Evolutionary conservation across 192 early-diverging fungal genomes (phyloP), one percentile per base, ranked within the genome.

Genomic region (Coemansia sp.): DNA sequence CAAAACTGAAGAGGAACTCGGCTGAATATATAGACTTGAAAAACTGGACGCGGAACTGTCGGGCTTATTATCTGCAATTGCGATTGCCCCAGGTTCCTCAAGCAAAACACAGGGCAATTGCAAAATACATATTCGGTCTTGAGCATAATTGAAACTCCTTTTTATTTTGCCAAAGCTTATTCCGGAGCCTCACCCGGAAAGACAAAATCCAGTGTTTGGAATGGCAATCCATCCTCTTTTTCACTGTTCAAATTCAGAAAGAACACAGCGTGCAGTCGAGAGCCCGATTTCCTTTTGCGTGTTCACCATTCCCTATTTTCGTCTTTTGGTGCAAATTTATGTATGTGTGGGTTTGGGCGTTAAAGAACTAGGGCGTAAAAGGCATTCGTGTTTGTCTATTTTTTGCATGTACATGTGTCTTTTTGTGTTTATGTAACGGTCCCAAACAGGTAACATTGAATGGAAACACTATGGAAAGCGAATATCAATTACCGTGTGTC

Each of bases 51-150:
- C 21, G 40, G 22, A 58, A 31, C 14, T 60, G 19, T 31, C n/a
- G 59, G 59, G 37, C 25, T 50, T 58, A 59, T 59, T 66, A 66
- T 66, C 49, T 66, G 50, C 51, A 57, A 58, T 66, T 65, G 59
- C 19, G 59, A 60, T 60, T 60, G 42, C 22, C 56, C 5, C 6
- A 7, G 44, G 44, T 51, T 64, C 17, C 31, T 12, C 52, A 23
- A 59, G 38, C 20, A 59, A 59, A 25, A 6, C 28, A 5, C 19
- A 14, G 38, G n/a, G 5, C 25, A 28, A 56, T 26, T 14, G 53
- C 25, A 28, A 26, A 56, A 26, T 34, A 31, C 36, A 26, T 31
- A 31, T 12, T 56, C n/a, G 31, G 53, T n/a, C 40, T 44, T 44
- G 7, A n/a, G 40, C 40, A 44, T 44, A 44, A 44, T 44, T 44